Evolutionary conservation across 805 yeast species (phyloP), one percentile per base, ranked within the genome.

Genomic region (Kuraishia hungarica): DNA sequence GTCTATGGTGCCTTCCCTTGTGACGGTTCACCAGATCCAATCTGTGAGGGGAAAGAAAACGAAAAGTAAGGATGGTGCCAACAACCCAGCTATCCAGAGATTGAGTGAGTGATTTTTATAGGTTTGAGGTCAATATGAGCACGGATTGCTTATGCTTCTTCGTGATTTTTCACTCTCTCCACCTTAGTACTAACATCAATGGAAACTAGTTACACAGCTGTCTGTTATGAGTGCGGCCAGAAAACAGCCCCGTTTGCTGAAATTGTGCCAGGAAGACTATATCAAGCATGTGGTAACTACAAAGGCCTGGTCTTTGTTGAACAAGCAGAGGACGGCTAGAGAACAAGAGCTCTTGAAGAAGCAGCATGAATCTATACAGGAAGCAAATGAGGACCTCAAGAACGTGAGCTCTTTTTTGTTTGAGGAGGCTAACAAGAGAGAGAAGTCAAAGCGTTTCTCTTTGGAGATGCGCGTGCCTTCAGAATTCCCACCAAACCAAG

Each of bases 401-500:
- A 55, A 61, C 2, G 64, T 78, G 8, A 76, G 75, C 57, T 82
- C 84, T 0, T 76, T 71, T 51, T 72, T 93, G 53, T 91, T 75
- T 62, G 78, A 75, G 54, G 74, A 74, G 35, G 96, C 97, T 11
- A 84, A 82, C 62, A 68, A 68, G 29, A 71, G 74, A 52, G 86
- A 86, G 60, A 68, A 69, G 50, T 75, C 76, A 56, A 79, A 80
- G 61, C 75, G 90, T 63, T 91, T 89, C 68, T 93, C 96, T 4
- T 72, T 88, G 62, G 97, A 93, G 64, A 67, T 89, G 68, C 82
- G 94, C 65, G 83, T 89, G 10, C 99, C 99, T 21, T 87, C 96
- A 1, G 93, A 91, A 55, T 89, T 76, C 58, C 99, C 99, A 15
- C 87, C 97, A 20, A 82, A 81, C 63, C 78, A 79, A 57, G 76